Evolutionary conservation across 2,329 filamentous ascomycete species (phyloP).

Genomic region (Ramularia endophylla): DNA sequence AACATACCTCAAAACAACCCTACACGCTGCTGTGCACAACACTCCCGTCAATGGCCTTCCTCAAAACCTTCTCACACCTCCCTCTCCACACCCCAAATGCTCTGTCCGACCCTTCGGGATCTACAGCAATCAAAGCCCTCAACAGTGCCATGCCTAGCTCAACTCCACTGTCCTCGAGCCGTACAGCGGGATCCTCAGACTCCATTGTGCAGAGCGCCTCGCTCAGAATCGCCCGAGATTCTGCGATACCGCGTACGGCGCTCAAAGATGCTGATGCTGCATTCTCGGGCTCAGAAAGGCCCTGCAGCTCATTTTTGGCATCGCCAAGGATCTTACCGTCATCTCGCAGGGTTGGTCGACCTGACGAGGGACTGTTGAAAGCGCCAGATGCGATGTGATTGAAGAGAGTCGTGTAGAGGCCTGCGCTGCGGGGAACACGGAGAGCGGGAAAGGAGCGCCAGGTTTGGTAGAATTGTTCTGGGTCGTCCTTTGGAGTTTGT

Average conservation of each 20-base stretch:
- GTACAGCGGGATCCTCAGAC: slow-evolving; percentile 1
- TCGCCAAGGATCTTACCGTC: background rate
- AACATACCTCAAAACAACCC: no score
- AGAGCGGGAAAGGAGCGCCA: background rate
- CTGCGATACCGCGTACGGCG: background rate
- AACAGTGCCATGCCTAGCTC: slow-evolving; percentile 8
- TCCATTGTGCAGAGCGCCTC: slow-evolving; percentile 3
- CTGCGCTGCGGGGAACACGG: background rate
- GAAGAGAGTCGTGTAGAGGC: slow-evolving; percentile 1
- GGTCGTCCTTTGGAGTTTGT: background rate
- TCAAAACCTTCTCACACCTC: no score
- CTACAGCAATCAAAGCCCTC: slow-evolving; percentile 3
- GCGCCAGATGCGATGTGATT: background rate
- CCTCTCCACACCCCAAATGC: no score
- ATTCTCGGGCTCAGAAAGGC: background rate
- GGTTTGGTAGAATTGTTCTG: background rate
- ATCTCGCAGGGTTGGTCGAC: background rate
- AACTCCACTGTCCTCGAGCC: background rate
- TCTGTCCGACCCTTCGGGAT: background rate
- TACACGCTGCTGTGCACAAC: no score
- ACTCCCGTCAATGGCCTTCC: no score
- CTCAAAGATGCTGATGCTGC: background rate
- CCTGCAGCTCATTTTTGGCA: background rate
- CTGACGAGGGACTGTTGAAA: background rate
- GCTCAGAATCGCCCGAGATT: background rate